phyloP scores from a whole-genome alignment of 2,329 filamentous ascomycete species.

The Epichloe uncinata region DNA sequence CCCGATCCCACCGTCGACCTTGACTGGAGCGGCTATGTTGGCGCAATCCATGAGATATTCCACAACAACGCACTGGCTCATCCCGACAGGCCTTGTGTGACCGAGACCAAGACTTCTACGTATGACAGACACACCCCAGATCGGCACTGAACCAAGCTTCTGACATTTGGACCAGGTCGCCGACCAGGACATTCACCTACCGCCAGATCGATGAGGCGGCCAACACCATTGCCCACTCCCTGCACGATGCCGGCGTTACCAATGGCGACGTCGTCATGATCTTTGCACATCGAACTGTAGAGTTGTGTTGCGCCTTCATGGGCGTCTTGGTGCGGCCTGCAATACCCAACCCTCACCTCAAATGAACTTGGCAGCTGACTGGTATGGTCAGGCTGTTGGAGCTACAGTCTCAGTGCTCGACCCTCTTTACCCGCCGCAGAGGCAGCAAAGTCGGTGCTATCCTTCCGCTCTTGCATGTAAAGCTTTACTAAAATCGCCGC shows the following conservation, averaged over 20 bases:
- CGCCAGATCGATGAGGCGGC: slow-evolving; percentile 74
- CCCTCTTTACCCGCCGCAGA: slow-evolving; percentile 31
- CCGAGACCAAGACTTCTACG: slow-evolving; percentile 27
- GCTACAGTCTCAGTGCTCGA: slow-evolving; percentile 58
- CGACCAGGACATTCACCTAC: slow-evolving; percentile 67
- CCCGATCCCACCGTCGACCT: slow-evolving; percentile 57
- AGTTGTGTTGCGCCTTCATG: slow-evolving; percentile 58
- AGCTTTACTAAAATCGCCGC: not conserved
- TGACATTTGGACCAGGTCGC: not conserved
- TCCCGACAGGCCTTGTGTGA: slow-evolving; percentile 44
- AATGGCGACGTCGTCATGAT: slow-evolving; percentile 89
- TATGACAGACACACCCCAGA: slow-evolving; percentile 14
- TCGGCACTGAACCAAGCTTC: not conserved
- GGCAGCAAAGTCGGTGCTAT: slow-evolving; percentile 11
- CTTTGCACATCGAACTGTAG: slow-evolving; percentile 67
- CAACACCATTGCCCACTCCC: slow-evolving; percentile 66
- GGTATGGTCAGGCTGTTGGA: slow-evolving; percentile 33
- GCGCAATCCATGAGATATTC: slow-evolving; percentile 58
- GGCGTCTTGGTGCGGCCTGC: slow-evolving; percentile 36
- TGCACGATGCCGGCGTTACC: slow-evolving; percentile 58
- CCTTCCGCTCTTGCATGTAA: not conserved
- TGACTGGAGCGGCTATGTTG: slow-evolving; percentile 51
- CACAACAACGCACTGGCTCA: slow-evolving; percentile 49
- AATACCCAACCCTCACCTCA: not conserved
- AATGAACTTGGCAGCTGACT: not conserved